Base-by-base conservation (phyloP, 805 yeast genomes). In the Saccharomycopsis oosterbeekiorum region DNA sequence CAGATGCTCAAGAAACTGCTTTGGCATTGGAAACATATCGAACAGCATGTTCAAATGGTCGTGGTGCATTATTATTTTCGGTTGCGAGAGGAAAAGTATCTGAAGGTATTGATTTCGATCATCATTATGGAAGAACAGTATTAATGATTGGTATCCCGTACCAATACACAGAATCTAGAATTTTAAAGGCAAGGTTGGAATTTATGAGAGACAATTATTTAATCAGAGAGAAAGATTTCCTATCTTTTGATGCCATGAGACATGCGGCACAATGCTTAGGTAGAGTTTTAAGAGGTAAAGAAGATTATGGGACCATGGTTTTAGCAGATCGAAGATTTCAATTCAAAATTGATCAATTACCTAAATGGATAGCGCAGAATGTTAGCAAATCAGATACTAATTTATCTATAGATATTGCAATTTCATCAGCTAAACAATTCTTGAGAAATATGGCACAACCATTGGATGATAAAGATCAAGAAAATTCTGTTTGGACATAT, bases 231-330 rank as follows among this genome's bases (percentile, higher is more conserved):
- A 91, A 89, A 70, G 99, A 94, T 69, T 94, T 94, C 70, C 72
- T 94, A 43, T 92, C 98, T 11, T 94, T 94, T 78, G 99, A 94
- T 74, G 99, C 99, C 14, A 94, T 94, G 99, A 84, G 99, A 70
- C 99, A 94, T 75, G 99, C 98, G 3, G 98, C 99, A 0, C 99
- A 94, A 73, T 94, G 99, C 74, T 75, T 94, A 69, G 99, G 99
- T 11, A 84, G 99, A 70, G 99, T 94, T 60, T 76, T 94, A 65
- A 83, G 99, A 76, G 99, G 99, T 66, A 94, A 94, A 71, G 97
- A 94, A 70, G 99, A 94, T 76, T 94, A 94, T 72, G 99, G 99
- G 65, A 88, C 94, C 67, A 94, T 94, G 99, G 97, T 94, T 53
- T 75, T 94, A 64, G 99, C 99, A 0, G 99, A 94, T 72, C 79